Evolutionary conservation across 2,329 filamentous ascomycete species (phyloP).

Genomic region (Rosellinia necatrix): DNA sequence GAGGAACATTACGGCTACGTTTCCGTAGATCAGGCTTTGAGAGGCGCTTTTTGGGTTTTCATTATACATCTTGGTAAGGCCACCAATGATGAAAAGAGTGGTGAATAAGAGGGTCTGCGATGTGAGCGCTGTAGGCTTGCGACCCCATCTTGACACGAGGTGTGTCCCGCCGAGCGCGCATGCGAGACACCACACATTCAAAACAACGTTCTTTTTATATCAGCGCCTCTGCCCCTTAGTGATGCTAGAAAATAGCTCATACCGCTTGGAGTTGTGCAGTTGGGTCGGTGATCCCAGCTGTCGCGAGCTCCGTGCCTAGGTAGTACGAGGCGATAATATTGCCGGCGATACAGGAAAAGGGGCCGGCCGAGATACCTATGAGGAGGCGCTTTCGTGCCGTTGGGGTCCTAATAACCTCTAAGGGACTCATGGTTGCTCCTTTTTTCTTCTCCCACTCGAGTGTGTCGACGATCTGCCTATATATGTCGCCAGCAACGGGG

Average conservation of each 20-base stretch:
- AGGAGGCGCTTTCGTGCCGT: slow-evolving; percentile 45
- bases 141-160: slow-evolving; percentile 48
- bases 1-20: slow-evolving; percentile 51
- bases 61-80: slow-evolving; percentile 49
- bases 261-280: slow-evolving; percentile 46
- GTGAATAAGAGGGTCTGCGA: slow-evolving; percentile 45
- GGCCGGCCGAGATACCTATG: slow-evolving; percentile 44
- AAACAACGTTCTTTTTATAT: slow-evolving; percentile 49
- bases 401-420: slow-evolving; percentile 46
- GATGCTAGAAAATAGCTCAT: slow-evolving; percentile 9
- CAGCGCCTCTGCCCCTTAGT: background rate
- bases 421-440: slow-evolving; percentile 44
- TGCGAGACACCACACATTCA: slow-evolving; percentile 55
- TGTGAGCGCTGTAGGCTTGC: slow-evolving; percentile 49
- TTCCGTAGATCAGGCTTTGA: slow-evolving; percentile 35
- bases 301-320: slow-evolving; percentile 44
- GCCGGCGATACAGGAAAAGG: slow-evolving; percentile 44
- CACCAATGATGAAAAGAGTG: slow-evolving; percentile 57
- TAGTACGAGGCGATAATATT: slow-evolving; percentile 50
- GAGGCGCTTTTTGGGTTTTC: slow-evolving; percentile 38
- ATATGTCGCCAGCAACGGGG: slow-evolving; percentile 45
- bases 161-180: slow-evolving; percentile 50
- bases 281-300: slow-evolving; percentile 47
- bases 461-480: slow-evolving; percentile 51
- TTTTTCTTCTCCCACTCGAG: slow-evolving; percentile 51